phyloP scores from a whole-genome alignment of 2,329 filamentous ascomycete genomes.

The Conoideocrella luteorostrata region DNA sequence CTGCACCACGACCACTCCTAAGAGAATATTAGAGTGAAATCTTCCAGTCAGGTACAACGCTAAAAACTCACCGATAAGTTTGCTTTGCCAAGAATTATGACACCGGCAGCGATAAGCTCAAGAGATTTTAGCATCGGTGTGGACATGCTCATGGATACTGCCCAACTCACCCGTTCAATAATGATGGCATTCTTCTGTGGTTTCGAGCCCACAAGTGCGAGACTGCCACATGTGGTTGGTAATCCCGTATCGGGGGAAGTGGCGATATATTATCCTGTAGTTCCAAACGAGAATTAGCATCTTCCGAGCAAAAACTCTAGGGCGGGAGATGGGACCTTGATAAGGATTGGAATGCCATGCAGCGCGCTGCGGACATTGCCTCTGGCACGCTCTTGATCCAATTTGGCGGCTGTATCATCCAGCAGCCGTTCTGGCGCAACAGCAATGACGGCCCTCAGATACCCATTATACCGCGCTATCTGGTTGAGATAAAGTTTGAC shows the following conservation, averaged over 20 bases:
- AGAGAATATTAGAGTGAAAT: not conserved
- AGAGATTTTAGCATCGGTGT: too few relatives aligned
- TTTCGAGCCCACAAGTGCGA: not conserved
- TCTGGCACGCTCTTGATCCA: not conserved
- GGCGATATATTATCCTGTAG: not conserved
- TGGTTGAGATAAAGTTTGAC: not conserved
- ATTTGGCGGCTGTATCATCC: not conserved
- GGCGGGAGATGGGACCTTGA: not conserved
- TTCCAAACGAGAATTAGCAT: not conserved
- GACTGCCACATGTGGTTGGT: not conserved
- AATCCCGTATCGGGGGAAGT: not conserved
- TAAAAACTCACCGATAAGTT: not conserved
- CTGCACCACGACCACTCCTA: not conserved
- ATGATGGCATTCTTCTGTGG: not conserved
- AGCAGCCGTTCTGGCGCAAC: not conserved
- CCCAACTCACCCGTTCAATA: not conserved
- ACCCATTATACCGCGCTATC: not conserved
- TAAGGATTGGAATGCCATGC: not conserved
- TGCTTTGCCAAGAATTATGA: not conserved
- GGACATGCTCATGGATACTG: not conserved
- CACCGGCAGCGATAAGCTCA: not conserved
- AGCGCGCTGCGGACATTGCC: not conserved
- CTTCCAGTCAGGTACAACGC: not conserved
- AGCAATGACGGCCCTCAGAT: not conserved
- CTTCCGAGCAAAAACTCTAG: not conserved